A percentile compares a stretch with the other conserved stretches of the same genome.
Evolutionary conservation across 768 basidiomycete genomes (phyloP).

Genomic region (Pisolithus orientalis): DNA sequence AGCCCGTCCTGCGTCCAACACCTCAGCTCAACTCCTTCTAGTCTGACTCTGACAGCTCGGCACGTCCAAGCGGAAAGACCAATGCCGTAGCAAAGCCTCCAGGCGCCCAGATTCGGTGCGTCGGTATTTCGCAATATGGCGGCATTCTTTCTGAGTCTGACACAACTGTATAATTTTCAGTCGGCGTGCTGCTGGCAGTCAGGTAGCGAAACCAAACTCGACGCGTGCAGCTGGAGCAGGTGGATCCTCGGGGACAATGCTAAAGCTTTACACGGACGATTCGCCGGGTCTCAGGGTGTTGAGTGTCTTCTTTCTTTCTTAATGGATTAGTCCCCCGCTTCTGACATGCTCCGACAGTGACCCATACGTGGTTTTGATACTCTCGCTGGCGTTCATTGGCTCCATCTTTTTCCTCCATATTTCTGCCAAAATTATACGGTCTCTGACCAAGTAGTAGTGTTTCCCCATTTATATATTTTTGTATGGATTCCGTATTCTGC

Average conservation of each 20-base stretch:
- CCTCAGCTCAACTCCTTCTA: constrained; percentile 19
- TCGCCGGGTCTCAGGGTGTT: constrained; percentile 96
- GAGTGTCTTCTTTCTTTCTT: constrained; percentile 30
- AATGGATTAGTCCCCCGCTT: not conserved
- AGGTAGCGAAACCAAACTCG: constrained; percentile 75
- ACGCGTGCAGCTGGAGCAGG: constrained; percentile 90
- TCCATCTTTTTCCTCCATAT: constrained; percentile 99
- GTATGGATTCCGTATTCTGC: too few relatives aligned
- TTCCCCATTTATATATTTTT: constrained; percentile 1
- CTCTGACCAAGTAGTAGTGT: constrained; percentile 67
- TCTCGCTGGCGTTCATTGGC: constrained; percentile 94
- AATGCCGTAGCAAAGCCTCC: constrained; percentile 64
- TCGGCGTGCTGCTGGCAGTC: constrained; percentile 64
- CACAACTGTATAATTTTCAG: constrained; percentile 29
- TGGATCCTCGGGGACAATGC: constrained; percentile 96
- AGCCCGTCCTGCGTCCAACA: not conserved
- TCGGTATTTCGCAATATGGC: constrained; percentile 2
- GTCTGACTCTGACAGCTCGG: constrained; percentile 77
- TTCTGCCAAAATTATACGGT: constrained; percentile 88
- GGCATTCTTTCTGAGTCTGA: not conserved
- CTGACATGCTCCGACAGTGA: constrained; percentile 47
- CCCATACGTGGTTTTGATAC: constrained; percentile 93
- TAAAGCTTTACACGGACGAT: constrained; percentile 97
- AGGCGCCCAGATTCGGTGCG: constrained; percentile 77
- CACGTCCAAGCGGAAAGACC: constrained; percentile 36